Evolutionary conservation across 208 protist genomes (phyloP), one percentile per base, ranked within the genome.

Genomic region (Porcisia deanei): DNA sequence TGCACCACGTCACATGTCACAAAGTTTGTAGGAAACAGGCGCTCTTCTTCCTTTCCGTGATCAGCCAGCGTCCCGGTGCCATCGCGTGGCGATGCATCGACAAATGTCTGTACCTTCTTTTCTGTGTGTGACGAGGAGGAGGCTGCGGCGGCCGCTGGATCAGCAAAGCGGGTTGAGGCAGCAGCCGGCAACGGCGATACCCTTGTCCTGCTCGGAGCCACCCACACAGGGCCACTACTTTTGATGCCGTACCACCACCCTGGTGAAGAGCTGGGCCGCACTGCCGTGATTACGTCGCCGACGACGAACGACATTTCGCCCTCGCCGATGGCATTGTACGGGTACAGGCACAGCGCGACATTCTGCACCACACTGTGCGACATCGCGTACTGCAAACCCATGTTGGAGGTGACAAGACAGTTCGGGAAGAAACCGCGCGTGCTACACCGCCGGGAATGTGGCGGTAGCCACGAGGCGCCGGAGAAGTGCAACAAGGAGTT

Each of bases 191-290:
- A 49, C 39, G 61, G n/a, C 45, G 61, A 67, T 9, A 41, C 41
- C 47, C 1, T 37, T 9, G 67, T 20, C 25, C 34, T 16, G 37
- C 61, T 4, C 47, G 76, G 69, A 47, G 73, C 53, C 69, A 75
- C 61, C 75, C 73, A 83, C 68, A 55, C 5, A 6, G 78, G 72
- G 0, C 68, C 69, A 52, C 9, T 30, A 67, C 69, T 82, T 52
- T 91, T 90, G 57, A 89, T 72, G 66, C 88, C 89, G 74, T 76
- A 90, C 91, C 91, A 96, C 91, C 89, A 96, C 22, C 91, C 91
- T 18, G 77, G 86, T 12, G 77, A 79, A 14, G 81, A 58, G 63
- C 88, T 83, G 22, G 85, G 86, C 3, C 83, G 82, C 25, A 91
- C 68, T 6, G 88, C 85, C 12, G 80, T 89, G 53, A 96, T 80